These are phyloP conservation scores for Oxyria digyna DNA, from an alignment of 148 eudicot genomes.

Conservation along the genomic window DNA sequence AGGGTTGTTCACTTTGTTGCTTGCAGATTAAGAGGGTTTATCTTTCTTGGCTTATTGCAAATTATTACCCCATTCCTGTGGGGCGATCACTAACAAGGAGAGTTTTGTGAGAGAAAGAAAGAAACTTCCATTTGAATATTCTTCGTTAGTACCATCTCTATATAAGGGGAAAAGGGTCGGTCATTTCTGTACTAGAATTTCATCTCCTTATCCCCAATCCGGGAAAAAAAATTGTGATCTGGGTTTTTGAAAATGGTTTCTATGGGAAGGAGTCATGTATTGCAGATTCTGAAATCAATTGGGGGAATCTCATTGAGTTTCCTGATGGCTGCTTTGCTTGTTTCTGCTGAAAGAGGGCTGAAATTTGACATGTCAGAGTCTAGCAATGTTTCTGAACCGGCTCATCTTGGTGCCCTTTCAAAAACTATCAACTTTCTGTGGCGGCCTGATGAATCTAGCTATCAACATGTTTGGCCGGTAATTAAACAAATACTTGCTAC, in stretches of 20 bases:
- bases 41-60: not conserved
- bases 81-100: not conserved
- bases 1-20: not conserved
- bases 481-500: slow-evolving; percentile 1
- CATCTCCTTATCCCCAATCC: not conserved
- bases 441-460: slow-evolving; percentile 43
- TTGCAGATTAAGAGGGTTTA: not conserved
- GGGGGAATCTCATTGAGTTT: slow-evolving; percentile 28
- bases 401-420: slow-evolving; percentile 8
- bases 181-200: not conserved
- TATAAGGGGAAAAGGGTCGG: not conserved
- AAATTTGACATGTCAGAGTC: slow-evolving; percentile 13
- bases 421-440: slow-evolving; percentile 37
- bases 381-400: not conserved
- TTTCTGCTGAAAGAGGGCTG: slow-evolving; percentile 55
- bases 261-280: not conserved
- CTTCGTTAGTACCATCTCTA: not conserved
- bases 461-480: slow-evolving; percentile 96
- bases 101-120: not conserved
- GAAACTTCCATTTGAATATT: slow-evolving; percentile 1
- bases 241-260: slow-evolving; percentile 5
- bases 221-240: not conserved
- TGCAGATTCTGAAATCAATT: slow-evolving; percentile 34
- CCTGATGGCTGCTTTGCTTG: slow-evolving; percentile 36
- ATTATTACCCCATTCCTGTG: not conserved